phyloP scores from a whole-genome alignment of 2,329 filamentous ascomycete genomes.

The Pseudopithomyces maydicus region DNA sequence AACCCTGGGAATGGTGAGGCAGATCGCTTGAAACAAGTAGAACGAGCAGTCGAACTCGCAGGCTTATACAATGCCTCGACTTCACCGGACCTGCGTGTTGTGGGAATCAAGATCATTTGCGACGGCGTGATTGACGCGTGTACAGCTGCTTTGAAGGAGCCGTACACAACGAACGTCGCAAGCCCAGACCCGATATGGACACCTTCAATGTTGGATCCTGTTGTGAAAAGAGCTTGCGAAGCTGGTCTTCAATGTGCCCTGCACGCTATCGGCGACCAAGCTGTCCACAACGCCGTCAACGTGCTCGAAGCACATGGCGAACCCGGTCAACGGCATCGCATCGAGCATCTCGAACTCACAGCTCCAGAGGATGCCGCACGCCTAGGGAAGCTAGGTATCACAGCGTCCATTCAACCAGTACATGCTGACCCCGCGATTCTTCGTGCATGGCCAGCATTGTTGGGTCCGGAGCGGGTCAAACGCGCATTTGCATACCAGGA shows the following conservation, averaged over 20 bases:
- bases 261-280: conserved; percentile 68
- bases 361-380: conserved; percentile 60
- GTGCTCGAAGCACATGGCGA: conserved; percentile 53
- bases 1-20: conserved; percentile 52
- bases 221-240: conserved; percentile 60
- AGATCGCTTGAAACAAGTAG: conserved; percentile 56
- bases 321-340: conserved; percentile 60
- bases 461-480: conserved; percentile 59
- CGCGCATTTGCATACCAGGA: conserved; percentile 69
- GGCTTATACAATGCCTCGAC: conserved; percentile 51
- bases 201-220: conserved; percentile 55
- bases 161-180: conserved; percentile 57
- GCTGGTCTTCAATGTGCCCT: conserved; percentile 65
- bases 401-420: conserved; percentile 91
- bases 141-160: conserved; percentile 64
- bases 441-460: conserved; percentile 63
- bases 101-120: conserved; percentile 68
- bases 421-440: conserved; percentile 78
- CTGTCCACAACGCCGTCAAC: conserved; percentile 63
- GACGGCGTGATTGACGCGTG: conserved; percentile 70
- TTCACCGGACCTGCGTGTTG: conserved; percentile 56
- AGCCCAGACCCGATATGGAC: conserved; percentile 62
- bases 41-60: conserved; percentile 56
- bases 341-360: conserved; percentile 69
- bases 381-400: conserved; percentile 67